These are phyloP conservation scores for Tillandsia leiboldiana DNA, from an alignment of 176 grass and related monocot species.

Conservation along the genomic window DNA sequence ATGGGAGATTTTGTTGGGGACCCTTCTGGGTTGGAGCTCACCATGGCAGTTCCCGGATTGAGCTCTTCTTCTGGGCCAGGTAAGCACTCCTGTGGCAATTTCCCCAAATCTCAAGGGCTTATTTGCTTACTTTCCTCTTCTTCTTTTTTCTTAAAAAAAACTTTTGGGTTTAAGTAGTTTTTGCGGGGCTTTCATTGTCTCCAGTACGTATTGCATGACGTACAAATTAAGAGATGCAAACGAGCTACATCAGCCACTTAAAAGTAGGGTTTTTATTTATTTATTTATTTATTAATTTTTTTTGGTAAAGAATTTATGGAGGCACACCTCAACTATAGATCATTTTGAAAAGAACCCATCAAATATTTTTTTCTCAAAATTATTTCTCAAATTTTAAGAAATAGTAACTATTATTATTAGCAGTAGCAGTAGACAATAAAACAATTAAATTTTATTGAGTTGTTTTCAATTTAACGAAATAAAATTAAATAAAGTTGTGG, in stretches of 20 bases:
- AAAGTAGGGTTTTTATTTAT: not conserved
- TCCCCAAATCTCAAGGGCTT: not conserved
- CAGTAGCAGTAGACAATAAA: too few relatives aligned
- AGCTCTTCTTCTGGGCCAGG: conserved; percentile 74
- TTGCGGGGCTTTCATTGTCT: conserved; percentile 5
- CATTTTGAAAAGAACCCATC: too few relatives aligned
- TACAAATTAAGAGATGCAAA: conserved; percentile 12
- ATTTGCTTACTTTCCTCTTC: conserved; percentile 5
- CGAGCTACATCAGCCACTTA: not conserved
- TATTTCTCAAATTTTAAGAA: too few relatives aligned
- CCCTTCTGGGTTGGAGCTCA: conserved; percentile 76
- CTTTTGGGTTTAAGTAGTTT: conserved; percentile 13
- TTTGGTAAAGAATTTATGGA: not conserved
- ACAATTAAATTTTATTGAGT: too few relatives aligned
- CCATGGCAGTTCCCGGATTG: conserved; percentile 85
- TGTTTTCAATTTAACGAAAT: too few relatives aligned
- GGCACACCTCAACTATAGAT: too few relatives aligned
- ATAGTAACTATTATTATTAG: too few relatives aligned
- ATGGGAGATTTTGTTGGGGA: conserved; percentile 51
- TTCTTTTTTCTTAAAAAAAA: not conserved
- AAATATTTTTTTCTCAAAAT: too few relatives aligned
- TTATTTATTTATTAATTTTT: not conserved
- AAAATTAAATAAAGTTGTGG: too few relatives aligned
- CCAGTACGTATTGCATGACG: conserved; percentile 17
- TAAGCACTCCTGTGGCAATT: conserved; percentile 14